Evolutionary conservation across 2,329 filamentous ascomycete genomes (phyloP), one percentile per base, ranked within the genome.

Genomic region (Pseudogymnoascus sp.): DNA sequence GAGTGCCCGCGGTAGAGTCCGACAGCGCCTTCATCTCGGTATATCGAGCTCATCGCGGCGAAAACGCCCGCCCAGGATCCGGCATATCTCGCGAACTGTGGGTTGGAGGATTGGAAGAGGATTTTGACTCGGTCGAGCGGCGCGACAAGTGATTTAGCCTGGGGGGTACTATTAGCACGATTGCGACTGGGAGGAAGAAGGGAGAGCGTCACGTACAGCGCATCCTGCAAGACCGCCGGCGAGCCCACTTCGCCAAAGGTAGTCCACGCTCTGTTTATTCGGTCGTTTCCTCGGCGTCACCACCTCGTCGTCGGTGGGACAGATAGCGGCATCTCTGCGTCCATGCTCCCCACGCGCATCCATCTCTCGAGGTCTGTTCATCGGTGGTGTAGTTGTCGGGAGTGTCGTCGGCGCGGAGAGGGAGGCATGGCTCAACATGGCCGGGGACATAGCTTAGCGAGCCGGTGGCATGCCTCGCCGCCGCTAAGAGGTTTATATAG

Each of bases 81-180:
- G 1, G 91, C 86, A 74, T 97, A 99, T 77, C 96, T 96, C 62
- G 89, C 84, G 74, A 96, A 99, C 69, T 95, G 88, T 2, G 95
- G 95, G 72, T 95, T 97, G 72, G 89, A 91, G 62, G 95, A 89
- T 75, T 99, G 95, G 78, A 99, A 97, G 64, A 99, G 88, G 73
- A 99, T 99, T 78, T 99, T 99, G 72, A 99, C 95, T 68, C 95
- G 88, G 77, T 99, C 95, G 67, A 99, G 89, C 23, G 95, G 95
- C 23, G 92, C 95, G 39, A 99, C 96, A 5, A 96, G 81, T 0
- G 93, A 97, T 81, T 99, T 99, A 66, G 90, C 95, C 92, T 96
- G 70, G 61, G 66, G 63, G 61, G 42, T 51, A 63, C 64, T 65
- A 64, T 18, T 54, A 37, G 63, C 60, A 45, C n/a, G 36, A 62